Base-by-base conservation (phyloP, 495 filamentous ascomycete species). In the Penicillium paxilli region DNA sequence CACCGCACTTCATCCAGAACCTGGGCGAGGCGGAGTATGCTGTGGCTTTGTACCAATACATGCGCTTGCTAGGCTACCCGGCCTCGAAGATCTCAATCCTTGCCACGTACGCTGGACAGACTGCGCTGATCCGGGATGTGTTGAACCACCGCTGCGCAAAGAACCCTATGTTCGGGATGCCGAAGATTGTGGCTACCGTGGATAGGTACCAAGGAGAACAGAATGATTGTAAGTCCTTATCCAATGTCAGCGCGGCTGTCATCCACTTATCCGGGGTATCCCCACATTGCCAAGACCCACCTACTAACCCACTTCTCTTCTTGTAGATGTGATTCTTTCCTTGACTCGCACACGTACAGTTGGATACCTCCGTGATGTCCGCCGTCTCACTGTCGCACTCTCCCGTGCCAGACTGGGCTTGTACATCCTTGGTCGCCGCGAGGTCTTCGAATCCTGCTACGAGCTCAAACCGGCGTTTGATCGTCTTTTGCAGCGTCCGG, bases 161-260 rank as follows among this genome's bases (percentile, higher is more conserved):
- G 62, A 95, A 89, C 57, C 71, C 84, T 2, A 72, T 99, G 23
- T 99, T 99, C 72, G 92, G 95, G 10, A 72, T 96, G 74, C 94
- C 94, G 33, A 88, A 87, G 67, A 86, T 89, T 42, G 91, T 99
- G 22, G 90, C 88, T 1, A 98, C 95, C 16, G 95, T 99, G 49
- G 94, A 99, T 71, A 96, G 95, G 69, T 99, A 97, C 61, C 94
- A 99, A 76, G 94, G 94, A 58, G 95, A 98, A 78, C 94, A 99
- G 74, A 99, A 98, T 72, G 94, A 97, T 63, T 98, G 91, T 95
- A 75, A 83, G 89, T 82, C 62, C 10, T 32, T 28, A 42, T 51
- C 30, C 40, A 21, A 17, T 9, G 19, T 45, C n/a, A n/a, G n/a
- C n/a, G n/a, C n/a, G n/a, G n/a, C n/a, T n/a, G n/a, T n/a, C n/a